Base-by-base conservation (phyloP, 306 rosid genomes). In the Gastrolobium bilobum region DNA sequence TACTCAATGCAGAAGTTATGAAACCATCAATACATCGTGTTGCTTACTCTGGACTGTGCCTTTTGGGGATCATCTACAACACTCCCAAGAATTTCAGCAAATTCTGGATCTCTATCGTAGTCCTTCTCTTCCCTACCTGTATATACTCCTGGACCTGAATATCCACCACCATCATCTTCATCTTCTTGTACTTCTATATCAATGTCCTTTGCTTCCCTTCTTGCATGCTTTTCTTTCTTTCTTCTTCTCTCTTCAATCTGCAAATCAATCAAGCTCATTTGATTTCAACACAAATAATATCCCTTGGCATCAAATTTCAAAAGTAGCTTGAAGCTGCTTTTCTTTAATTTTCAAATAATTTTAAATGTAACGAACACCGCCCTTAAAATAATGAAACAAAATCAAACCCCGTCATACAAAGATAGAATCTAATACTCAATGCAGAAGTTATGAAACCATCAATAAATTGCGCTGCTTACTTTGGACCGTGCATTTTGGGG, bases 171-270 rank as follows among this genome's bases (percentile, higher is more conserved):
- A 20, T 20, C 26, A 20, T 20, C 26, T 20, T 20, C 26, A 20
- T 20, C 26, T 20, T 20, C 26, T 20, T 20, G 26, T 20, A 20
- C 26, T 20, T 20, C 26, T 20, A 20, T 20, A 20, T 20, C 26
- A 20, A 20, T 20, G 26, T 20, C 26, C 26, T 20, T 20, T 20
- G 26, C 26, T 20, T 20, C 26, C 26, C 26, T 20, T 20, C 26
- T 20, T 20, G 26, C 26, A 20, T 20, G 26, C 26, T 20, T 20
- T 20, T 20, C 26, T 66, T 94, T 94, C 86, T 83, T 92, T 84
- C 91, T 88, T 54, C 92, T 57, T 92, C 98, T 91, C 29, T 89
- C 97, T 77, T 94, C 92, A 89, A 94, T 87, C 99, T 94, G 86
- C 86, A 86, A 83, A 85, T 35, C 52, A 72, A 71, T 29, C 48